phyloP scores from a whole-genome alignment of 1,284 basidiomycete species.

The Ustilago loliicola region DNA sequence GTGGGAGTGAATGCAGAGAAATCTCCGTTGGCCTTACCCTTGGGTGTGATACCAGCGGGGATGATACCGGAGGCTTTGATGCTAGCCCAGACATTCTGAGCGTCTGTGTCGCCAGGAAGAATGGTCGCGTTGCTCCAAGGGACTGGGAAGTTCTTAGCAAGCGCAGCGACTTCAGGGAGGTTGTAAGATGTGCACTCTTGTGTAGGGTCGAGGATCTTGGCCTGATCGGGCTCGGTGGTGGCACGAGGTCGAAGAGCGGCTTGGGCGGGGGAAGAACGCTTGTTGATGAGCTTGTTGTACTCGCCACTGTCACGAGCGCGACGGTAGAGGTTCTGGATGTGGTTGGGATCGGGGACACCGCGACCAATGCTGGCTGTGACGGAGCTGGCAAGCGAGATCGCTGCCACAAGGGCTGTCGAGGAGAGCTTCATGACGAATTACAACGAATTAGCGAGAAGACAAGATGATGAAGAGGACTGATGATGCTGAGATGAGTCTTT shows the following conservation, averaged over 20 bases:
- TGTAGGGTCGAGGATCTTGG: slow-evolving; percentile 37
- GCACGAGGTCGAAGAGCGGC: slow-evolving; percentile 34
- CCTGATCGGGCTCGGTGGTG: slow-evolving; percentile 53
- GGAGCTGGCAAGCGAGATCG: slow-evolving; percentile 39
- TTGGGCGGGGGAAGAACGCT: slow-evolving; percentile 33
- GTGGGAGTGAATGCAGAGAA: slow-evolving; percentile 43
- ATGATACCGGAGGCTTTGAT: slow-evolving; percentile 67
- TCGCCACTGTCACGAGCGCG: slow-evolving; percentile 49
- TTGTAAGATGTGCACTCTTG: slow-evolving; percentile 60
- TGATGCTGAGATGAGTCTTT: not conserved
- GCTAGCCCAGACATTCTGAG: slow-evolving; percentile 64
- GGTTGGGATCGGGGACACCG: slow-evolving; percentile 49
- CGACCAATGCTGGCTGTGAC: slow-evolving; percentile 57
- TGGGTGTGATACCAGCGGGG: slow-evolving; percentile 67
- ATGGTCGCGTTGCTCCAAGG: slow-evolving; percentile 71
- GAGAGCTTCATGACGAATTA: slow-evolving; percentile 43
- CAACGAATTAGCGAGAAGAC: not conserved
- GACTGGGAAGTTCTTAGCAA: slow-evolving; percentile 54
- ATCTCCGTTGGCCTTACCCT: slow-evolving; percentile 66
- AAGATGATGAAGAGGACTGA: not conserved
- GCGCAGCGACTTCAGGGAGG: slow-evolving; percentile 52
- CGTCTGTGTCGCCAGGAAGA: slow-evolving; percentile 70
- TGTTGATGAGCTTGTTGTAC: slow-evolving; percentile 50
- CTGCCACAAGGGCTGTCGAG: slow-evolving; percentile 41
- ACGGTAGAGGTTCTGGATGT: slow-evolving; percentile 46